Base-by-base conservation (phyloP, 352 stramenopile genomes). In the Phytophthora fragariaefolia region DNA sequence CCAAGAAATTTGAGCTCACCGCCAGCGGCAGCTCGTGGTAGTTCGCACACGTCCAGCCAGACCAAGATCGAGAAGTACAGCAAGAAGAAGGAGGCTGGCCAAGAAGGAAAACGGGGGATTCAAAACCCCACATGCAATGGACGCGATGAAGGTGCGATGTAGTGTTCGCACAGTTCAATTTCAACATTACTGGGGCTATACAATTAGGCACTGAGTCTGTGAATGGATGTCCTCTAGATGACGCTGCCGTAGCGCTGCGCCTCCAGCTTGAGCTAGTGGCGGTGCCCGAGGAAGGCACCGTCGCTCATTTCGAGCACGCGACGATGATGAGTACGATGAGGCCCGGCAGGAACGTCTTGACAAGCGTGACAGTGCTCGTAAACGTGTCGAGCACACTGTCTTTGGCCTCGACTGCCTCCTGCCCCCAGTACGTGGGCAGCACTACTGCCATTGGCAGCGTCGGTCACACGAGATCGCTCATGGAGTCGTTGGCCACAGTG, bases 381-480 rank as follows among this genome's bases (percentile, higher is more conserved):
- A 83, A 90, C 58, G 57, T 80, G 61, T 78, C 63, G 26, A 87
- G 57, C 26, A 76, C 58, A 18, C 51, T 73, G 22, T 72, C 52
- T 40, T 68, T 74, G 49, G 89, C 77, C 30, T 72, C 75, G 10
- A 71, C 74, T 36, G 58, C 71, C 58, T 93, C 85, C 36, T 87
- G 58, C 20, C 74, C 80, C 70, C 81, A 83, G 68, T 91, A 93
- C 27, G 72, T 68, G 2, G 82, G 82, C 53, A 82, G 64, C 42
- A 91, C 78, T 48, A 91, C 69, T 47, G 91, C 80, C 26, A 77
- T 66, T 36, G 58, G 59, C 46, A 90, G 58, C 22, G 57, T 71
- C 4, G 85, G 81, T 69, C 73, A 90, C 59, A 91, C 23, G 34
- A 93, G 15, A 50, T 93, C 85, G n/a, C 67, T 83, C 85, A 93